phyloP scores from a whole-genome alignment of 1,284 basidiomycete species.

The Cryptococcus wingfieldii region DNA sequence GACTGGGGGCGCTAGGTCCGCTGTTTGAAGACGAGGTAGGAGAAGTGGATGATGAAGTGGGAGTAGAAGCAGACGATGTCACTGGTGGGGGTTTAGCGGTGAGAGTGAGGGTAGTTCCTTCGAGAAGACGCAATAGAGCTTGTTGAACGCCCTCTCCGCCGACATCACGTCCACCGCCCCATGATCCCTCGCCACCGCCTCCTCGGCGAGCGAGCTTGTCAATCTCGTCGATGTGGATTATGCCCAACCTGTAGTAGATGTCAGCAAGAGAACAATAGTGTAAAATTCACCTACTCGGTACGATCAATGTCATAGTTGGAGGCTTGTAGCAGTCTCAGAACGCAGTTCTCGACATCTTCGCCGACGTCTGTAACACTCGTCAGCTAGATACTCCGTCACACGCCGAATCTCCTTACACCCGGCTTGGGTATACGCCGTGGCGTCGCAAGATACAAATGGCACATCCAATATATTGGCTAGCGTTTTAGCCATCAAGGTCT shows the following conservation, averaged over 20 bases:
- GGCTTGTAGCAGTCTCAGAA: constrained; percentile 77
- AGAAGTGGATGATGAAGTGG: constrained; percentile 3
- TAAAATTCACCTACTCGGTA: constrained; percentile 36
- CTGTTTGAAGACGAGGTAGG: neutral
- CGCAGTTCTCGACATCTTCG: constrained; percentile 87
- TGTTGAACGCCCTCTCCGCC: constrained; percentile 96
- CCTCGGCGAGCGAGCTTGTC: constrained; percentile 81
- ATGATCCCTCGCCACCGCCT: constrained; percentile 52
- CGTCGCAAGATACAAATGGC: constrained; percentile 66
- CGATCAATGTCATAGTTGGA: constrained; percentile 80
- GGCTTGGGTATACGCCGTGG: constrained; percentile 51
- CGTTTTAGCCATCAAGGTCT: constrained; percentile 79
- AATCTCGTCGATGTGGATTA: constrained; percentile 93
- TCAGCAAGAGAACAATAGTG: constrained; percentile 51
- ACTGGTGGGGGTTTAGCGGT: constrained; percentile 55
- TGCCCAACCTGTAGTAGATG: constrained; percentile 62
- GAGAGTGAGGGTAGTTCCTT: constrained; percentile 78
- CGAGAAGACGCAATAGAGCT: constrained; percentile 82
- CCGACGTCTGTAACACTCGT: constrained; percentile 65
- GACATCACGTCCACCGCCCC: constrained; percentile 71
- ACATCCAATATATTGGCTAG: constrained; percentile 81
- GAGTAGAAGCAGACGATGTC: constrained; percentile 12
- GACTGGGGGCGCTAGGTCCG: neutral
- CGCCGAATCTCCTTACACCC: constrained; percentile 40
- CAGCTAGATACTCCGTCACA: constrained; percentile 10